Evolutionary conservation across 2,329 filamentous ascomycete species (phyloP), one percentile per base, ranked within the genome.

Genomic region (Helotiales sp.): DNA sequence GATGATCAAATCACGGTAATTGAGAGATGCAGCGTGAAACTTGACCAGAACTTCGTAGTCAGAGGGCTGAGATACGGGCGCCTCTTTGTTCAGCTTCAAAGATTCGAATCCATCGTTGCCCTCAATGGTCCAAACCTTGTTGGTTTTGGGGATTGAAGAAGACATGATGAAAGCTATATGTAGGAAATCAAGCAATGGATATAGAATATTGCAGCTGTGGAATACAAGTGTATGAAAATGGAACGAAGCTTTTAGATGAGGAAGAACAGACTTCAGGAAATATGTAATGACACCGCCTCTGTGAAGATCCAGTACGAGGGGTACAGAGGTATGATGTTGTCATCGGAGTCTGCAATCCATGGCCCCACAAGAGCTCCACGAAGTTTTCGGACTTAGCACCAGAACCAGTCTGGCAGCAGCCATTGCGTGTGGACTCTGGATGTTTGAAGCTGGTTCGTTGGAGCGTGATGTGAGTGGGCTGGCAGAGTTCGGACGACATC

Each of bases 11-110:
- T 76, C 74, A 36, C 74, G 69, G 60, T 73, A 76, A 58, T 76
- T 76, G 31, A 76, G 59, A 27, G 73, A 75, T 9, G 72, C 73
- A 24, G 71, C 71, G 49, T 73, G 69, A 24, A 75, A 73, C 66
- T 81, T 81, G 62, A 84, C 79, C 9, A 84, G 74, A 17, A 84
- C 80, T 57, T 84, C 81, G 53, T 79, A 77, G 55, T 82, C 79
- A 5, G 77, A 78, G 3, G 82, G 59, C 58, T 79, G 66, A 29
- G 63, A 65, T 10, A 72, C 42, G 6, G 49, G 75, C 74, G 8
- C 47, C 75, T 68, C 10, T 68, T 60, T 17, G 51, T 77, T 70
- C 61, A 79, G 70, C 62, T 77, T 79, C 51, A 81, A 70, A 53
- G 71, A 71, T 24, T 81, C 76, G 63, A 82, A 82, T 58, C 75